Percentiles rank a stretch among this genome's conserved stretches.
These are phyloP conservation scores for Cardiospermum halicacabum DNA, from an alignment of 345 rosid species.

Conservation along the genomic window DNA sequence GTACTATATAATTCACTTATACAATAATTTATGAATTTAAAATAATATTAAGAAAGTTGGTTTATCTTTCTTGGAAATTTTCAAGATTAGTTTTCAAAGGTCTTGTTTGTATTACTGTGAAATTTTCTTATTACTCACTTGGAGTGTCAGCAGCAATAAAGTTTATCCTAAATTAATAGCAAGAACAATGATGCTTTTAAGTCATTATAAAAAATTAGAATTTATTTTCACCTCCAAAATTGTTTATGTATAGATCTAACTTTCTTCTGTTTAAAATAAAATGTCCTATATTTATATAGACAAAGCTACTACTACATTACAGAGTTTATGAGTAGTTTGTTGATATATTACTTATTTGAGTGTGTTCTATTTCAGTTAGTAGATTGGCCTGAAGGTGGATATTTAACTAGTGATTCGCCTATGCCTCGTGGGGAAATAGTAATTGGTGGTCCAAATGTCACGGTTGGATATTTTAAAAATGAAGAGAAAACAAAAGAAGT, in stretches of 20 bases:
- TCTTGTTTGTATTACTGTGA: neutral
- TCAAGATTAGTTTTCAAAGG: neutral
- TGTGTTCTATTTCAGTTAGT: slow-evolving; percentile 54
- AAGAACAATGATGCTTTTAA: no score
- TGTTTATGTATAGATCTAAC: no score
- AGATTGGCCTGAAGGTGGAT: slow-evolving; percentile 98
- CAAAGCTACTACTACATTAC: neutral
- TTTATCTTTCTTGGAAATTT: neutral
- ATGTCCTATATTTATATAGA: no score
- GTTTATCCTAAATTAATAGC: no score
- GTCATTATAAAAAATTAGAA: no score
- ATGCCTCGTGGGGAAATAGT: slow-evolving; percentile 98
- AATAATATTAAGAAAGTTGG: neutral
- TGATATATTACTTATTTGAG: neutral
- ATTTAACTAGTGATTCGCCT: slow-evolving; percentile 63
- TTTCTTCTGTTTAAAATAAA: no score
- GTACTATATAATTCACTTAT: slow-evolving; percentile 31
- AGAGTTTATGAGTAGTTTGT: neutral
- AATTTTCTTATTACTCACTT: neutral
- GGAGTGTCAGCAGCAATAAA: neutral
- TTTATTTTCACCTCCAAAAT: no score
- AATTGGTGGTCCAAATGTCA: slow-evolving; percentile 89
- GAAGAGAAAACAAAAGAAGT: slow-evolving; percentile 85
- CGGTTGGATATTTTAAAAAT: slow-evolving; percentile 86
- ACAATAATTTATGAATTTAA: slow-evolving; percentile 7